Evolutionary conservation across 148 eudicot species (phyloP).

Genomic region (Hydrangea macrophylla): DNA sequence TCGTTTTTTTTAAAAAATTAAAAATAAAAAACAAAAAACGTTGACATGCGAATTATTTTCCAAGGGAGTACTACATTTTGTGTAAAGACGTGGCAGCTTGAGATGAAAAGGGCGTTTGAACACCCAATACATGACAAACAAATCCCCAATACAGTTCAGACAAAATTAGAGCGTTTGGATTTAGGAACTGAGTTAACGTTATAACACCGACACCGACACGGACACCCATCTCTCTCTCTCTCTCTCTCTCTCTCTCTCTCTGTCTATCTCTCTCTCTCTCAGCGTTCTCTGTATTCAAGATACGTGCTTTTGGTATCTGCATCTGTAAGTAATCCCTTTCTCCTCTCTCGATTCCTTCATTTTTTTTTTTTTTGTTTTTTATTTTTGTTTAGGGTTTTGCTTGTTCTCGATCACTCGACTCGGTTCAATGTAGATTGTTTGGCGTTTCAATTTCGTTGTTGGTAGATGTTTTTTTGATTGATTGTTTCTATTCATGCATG

Average conservation of each 20-base stretch:
- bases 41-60: too few species aligned
- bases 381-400: background rate
- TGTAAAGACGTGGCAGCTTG: background rate
- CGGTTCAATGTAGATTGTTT: background rate
- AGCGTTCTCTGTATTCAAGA: background rate
- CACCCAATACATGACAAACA: background rate
- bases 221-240: background rate
- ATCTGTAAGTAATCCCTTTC: background rate
- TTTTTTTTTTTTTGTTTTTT: background rate
- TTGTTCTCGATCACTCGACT: background rate
- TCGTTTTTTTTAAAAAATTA: too few species aligned
- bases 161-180: background rate
- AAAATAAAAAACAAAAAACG: too few species aligned
- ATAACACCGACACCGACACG: background rate
- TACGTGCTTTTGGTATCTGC: background rate
- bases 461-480: too few species aligned
- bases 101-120: background rate
- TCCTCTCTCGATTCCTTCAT: background rate
- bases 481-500: background rate
- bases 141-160: background rate
- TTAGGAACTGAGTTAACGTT: too few species aligned
- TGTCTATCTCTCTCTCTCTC: background rate
- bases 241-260: background rate
- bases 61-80: background rate
- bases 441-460: background rate